Evolutionary conservation across 2,329 filamentous ascomycete genomes (phyloP), one percentile per base, ranked within the genome.

Genomic region (Xylariales sp.): DNA sequence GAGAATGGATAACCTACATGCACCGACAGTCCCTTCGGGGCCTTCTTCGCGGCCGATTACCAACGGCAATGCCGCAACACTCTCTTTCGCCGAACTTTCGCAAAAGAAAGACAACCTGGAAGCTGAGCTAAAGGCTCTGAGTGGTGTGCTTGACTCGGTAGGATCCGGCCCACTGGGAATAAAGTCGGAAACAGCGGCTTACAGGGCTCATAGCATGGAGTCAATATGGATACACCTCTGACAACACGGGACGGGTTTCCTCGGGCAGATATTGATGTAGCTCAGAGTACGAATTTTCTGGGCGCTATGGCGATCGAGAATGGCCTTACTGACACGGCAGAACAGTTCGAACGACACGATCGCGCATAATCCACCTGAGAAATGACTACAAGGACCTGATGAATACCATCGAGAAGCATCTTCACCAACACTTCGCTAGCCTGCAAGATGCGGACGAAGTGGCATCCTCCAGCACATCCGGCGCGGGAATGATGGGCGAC

Each of bases 331-430:
- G n/a, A n/a, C n/a, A n/a, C n/a, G n/a, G n/a, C 9, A 15, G 29
- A 14, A 41, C 54, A 94, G 88, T 98, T 59, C 87, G 93, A 47
- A 95, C 88, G n/a, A 95, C 90, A 27, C 78, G 93, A 63, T 79
- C 90, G 20, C 82, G 87, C 46, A 95, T 98, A 52, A 93, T 97
- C 51, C 75, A 83, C 51, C 74, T 97, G 28, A 83, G 86, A 50
- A 97, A 96, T 59, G 93, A 98, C 64, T 91, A 95, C 69, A 96
- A 94, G 60, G 80, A 82, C 28, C 68, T 96, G 31, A 96, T 97
- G 89, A 67, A 68, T 44, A 71, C 76, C 44, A 84, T 97, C 52
- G 93, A 97, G 63, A 83, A 83, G 56, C 82, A 82, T 34, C 75
- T 98, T n/a, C 88, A 97, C 59, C 82, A 86, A 51, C 86, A 93